Percentiles rank a stretch among this genome's conserved stretches.
Evolutionary conservation across 2,329 filamentous ascomycete genomes (phyloP).

Genomic region (Metarhizium brunneum): DNA sequence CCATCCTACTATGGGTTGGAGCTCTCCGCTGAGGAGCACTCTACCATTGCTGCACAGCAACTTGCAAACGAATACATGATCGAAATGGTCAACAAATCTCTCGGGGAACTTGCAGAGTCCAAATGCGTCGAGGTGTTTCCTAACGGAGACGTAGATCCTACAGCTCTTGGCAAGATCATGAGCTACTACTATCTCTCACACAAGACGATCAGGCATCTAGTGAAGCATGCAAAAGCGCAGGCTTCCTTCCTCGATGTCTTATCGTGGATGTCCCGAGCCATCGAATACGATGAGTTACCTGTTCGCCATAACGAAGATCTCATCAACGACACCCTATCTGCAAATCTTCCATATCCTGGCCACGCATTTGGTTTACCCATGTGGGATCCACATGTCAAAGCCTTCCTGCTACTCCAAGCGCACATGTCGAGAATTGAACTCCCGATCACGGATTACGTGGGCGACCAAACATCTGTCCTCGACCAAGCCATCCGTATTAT

Average conservation of each 20-base stretch:
- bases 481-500: conserved; percentile 97
- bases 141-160: conserved; percentile 84
- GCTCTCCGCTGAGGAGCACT: conserved; percentile 87
- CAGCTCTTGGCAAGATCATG: conserved; percentile 94
- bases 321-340: conserved; percentile 83
- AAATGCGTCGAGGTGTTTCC: conserved; percentile 74
- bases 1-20: conserved; percentile 96
- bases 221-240: conserved; percentile 62
- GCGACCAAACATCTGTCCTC: conserved; percentile 80
- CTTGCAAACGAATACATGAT: conserved; percentile 93
- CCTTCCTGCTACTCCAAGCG: conserved; percentile 86
- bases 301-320: conserved; percentile 98
- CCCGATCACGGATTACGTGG: conserved; percentile 94
- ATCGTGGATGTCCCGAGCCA: conserved; percentile 86
- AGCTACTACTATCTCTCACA: conserved; percentile 98
- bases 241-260: conserved; percentile 76
- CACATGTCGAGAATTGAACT: conserved; percentile 90
- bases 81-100: conserved; percentile 77
- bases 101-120: conserved; percentile 73
- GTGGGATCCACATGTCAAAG: conserved; percentile 98
- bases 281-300: conserved; percentile 94
- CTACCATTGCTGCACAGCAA: conserved; percentile 74
- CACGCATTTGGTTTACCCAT: conserved; percentile 65
- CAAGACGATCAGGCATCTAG: conserved; percentile 81
- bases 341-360: conserved; percentile 60